Conservation (phyloP, 768 basidiomycete species). For the Cantharellus cinnabarinus region DNA sequence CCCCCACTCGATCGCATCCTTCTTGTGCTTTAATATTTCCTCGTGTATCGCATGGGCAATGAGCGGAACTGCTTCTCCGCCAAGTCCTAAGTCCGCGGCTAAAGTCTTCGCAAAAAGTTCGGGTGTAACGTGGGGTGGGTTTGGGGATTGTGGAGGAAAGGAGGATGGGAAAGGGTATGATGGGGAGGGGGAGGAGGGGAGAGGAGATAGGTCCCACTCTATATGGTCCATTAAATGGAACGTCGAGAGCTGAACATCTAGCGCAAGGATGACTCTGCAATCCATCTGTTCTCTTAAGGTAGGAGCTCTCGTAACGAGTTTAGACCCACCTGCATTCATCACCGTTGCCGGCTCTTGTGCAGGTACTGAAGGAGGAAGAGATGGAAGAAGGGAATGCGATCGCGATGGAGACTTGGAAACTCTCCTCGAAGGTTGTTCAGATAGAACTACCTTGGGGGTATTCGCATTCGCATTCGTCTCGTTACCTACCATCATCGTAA, state of each 20-base stretch:
- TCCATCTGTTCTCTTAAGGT: constrained; percentile 14
- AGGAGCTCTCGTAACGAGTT: neutral
- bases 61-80: constrained; percentile 73
- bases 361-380: no score
- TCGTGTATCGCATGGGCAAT: constrained; percentile 89
- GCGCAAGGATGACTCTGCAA: constrained; percentile 26
- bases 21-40: constrained; percentile 87
- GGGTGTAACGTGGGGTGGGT: constrained; percentile 36
- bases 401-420: no score
- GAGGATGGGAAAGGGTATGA: neutral
- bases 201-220: constrained; percentile 95
- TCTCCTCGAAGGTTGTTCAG: no score
- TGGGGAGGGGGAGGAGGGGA: constrained; percentile 14
- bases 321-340: neutral
- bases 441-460: no score
- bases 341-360: neutral
- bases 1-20: constrained; percentile 87
- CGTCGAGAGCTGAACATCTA: constrained; percentile 90
- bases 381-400: no score
- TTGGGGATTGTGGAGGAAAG: neutral
- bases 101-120: constrained; percentile 64
- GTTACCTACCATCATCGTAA: no score
- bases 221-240: constrained; percentile 87
- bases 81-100: constrained; percentile 68
- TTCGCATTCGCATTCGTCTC: no score